phyloP scores from a whole-genome alignment of 1,284 basidiomycete genomes.

The Cryptococcus amylolentus region DNA sequence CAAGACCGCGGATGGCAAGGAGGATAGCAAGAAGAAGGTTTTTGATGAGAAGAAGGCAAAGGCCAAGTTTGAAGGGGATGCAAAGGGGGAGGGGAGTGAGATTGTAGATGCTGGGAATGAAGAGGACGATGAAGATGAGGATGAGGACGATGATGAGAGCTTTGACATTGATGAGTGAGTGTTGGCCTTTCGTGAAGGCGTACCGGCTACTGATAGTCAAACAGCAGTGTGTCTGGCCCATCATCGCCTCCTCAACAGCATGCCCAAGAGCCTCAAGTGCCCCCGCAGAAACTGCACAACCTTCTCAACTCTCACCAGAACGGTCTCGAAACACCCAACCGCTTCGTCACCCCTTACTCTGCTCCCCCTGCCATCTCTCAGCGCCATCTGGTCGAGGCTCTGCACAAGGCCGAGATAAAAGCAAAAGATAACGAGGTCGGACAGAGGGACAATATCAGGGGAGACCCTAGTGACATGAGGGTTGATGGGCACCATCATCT shows the following conservation, averaged over 20 bases:
- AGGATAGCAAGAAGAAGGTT: slow-evolving; percentile 31
- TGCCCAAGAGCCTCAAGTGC: slow-evolving; percentile 2
- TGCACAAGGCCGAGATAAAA: slow-evolving; percentile 25
- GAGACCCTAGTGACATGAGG: slow-evolving; percentile 50
- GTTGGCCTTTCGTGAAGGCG: not conserved
- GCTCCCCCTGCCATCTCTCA: slow-evolving; percentile 59
- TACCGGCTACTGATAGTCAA: not conserved
- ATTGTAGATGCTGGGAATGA: slow-evolving; percentile 55
- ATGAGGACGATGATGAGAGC: slow-evolving; percentile 85
- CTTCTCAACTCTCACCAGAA: slow-evolving; percentile 3
- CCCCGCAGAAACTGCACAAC: slow-evolving; percentile 7
- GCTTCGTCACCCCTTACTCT: slow-evolving; percentile 65
- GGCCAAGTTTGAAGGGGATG: slow-evolving; percentile 51
- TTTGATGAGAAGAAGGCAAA: slow-evolving; percentile 51
- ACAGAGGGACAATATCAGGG: slow-evolving; percentile 57
- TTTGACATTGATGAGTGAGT: slow-evolving; percentile 50
- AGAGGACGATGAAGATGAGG: slow-evolving; percentile 54
- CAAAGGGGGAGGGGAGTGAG: slow-evolving; percentile 56
- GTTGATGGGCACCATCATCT: slow-evolving; percentile 52
- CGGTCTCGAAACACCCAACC: slow-evolving; percentile 69
- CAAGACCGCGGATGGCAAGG: slow-evolving; percentile 36
- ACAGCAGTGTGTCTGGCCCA: slow-evolving; percentile 26
- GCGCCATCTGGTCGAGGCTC: slow-evolving; percentile 43
- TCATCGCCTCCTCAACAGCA: slow-evolving; percentile 18
- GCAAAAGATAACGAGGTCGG: slow-evolving; percentile 51